Conservation (phyloP, 108 stramenopile genomes). For the Cyclotella sp. region DNA sequence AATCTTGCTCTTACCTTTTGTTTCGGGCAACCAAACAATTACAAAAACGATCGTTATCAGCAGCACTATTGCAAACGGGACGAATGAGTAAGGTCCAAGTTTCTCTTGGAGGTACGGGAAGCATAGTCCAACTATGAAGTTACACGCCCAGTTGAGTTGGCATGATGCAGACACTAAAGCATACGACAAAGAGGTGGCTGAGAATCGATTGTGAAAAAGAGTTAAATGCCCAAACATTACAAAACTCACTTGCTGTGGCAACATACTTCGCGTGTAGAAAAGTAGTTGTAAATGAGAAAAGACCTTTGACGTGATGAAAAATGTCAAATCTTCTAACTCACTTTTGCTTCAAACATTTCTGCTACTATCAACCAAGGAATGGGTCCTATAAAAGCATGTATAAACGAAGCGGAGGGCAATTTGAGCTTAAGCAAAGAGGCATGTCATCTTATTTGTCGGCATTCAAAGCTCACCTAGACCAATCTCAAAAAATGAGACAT, state of each 20-base stretch:
- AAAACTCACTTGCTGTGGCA: conserved; percentile 60
- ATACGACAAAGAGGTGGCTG: background rate
- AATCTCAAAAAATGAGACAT: conserved; percentile 82
- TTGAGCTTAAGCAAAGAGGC: background rate
- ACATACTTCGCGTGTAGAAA: conserved; percentile 71
- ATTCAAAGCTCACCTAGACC: conserved; percentile 79
- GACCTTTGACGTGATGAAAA: background rate
- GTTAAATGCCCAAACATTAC: background rate
- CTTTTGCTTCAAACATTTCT: conserved; percentile 82
- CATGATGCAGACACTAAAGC: conserved; percentile 35
- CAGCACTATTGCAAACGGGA: conserved; percentile 84
- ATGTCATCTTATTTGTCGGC: background rate
- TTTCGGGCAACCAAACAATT: conserved; percentile 75
- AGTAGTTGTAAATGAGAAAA: background rate
- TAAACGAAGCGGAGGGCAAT: background rate
- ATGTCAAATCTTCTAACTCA: background rate
- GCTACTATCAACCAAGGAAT: conserved; percentile 94
- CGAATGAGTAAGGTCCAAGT: conserved; percentile 76
- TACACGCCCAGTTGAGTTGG: conserved; percentile 81
- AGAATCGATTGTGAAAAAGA: background rate
- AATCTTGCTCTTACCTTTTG: conserved; percentile 56
- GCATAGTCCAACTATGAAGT: conserved; percentile 88
- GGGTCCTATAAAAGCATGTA: conserved; percentile 66
- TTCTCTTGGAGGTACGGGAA: conserved; percentile 89
- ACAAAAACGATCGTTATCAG: conserved; percentile 61